phyloP scores from a whole-genome alignment of 257 asterid species.

The Nicotiana benthamiana region DNA sequence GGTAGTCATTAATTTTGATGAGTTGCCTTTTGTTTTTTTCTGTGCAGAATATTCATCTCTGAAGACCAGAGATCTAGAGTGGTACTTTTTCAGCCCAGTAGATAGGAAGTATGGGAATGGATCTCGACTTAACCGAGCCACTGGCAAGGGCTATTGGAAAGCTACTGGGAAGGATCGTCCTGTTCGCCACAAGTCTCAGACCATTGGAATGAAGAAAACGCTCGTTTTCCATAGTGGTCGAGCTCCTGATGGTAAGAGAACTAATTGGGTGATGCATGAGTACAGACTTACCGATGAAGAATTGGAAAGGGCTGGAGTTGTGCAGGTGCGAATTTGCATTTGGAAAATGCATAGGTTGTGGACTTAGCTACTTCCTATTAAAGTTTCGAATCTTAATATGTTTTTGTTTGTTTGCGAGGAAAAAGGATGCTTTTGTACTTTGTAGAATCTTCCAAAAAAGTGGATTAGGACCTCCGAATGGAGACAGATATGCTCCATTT shows the following conservation, averaged over 20 bases:
- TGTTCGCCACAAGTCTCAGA: slow-evolving; percentile 52
- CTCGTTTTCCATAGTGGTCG: slow-evolving; percentile 87
- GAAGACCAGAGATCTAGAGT: slow-evolving; percentile 79
- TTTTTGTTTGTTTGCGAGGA: slow-evolving; percentile 35
- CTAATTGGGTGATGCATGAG: slow-evolving; percentile 98
- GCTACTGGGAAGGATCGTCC: slow-evolving; percentile 90
- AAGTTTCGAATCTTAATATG: slow-evolving; percentile 24
- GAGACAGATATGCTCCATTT: slow-evolving; percentile 91
- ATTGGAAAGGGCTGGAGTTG: slow-evolving; percentile 62
- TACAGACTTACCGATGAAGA: slow-evolving; percentile 77
- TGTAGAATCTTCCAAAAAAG: slow-evolving; percentile 96
- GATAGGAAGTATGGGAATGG: slow-evolving; percentile 90
- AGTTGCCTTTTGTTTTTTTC: slow-evolving; percentile 1
- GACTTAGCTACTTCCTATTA: slow-evolving; percentile 1
- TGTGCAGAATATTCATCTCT: slow-evolving; percentile 51
- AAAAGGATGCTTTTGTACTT: slow-evolving; percentile 88
- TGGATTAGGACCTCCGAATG: slow-evolving; percentile 95
- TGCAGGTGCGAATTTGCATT: slow-evolving; percentile 45
- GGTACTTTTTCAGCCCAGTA: slow-evolving; percentile 92
- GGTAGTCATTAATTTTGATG: background rate
- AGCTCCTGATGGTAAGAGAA: slow-evolving; percentile 93
- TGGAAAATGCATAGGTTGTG: background rate
- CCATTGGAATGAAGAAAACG: slow-evolving; percentile 89
- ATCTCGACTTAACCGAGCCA: slow-evolving; percentile 88
- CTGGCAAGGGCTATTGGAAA: slow-evolving; percentile 92